phyloP scores from a whole-genome alignment of 805 yeast genomes.

The Yarrowia deformans region DNA sequence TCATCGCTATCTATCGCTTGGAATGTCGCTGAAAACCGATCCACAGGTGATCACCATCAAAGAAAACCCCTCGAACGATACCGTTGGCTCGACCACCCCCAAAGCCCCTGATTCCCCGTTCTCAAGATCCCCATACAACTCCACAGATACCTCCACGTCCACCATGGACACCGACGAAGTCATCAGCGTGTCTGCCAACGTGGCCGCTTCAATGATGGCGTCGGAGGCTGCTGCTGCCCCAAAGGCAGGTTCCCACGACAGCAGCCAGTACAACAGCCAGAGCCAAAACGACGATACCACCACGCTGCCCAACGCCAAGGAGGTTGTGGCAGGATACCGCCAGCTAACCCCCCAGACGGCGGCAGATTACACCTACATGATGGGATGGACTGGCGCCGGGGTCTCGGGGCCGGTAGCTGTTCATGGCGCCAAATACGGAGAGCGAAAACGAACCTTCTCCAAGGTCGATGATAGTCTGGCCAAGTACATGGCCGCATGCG shows the following conservation, averaged over 20 bases:
- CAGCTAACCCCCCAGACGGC: slow-evolving; percentile 29
- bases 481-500: not conserved
- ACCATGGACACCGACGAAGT: slow-evolving; percentile 19
- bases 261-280: slow-evolving; percentile 28
- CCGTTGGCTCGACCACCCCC: not conserved
- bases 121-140: slow-evolving; percentile 24
- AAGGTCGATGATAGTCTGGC: slow-evolving; percentile 1
- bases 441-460: slow-evolving; percentile 3
- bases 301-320: slow-evolving; percentile 11
- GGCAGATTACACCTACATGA: slow-evolving; percentile 24
- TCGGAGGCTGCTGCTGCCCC: too few species aligned
- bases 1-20: not conserved
- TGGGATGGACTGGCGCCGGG: slow-evolving; percentile 25
- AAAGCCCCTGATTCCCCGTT: slow-evolving; percentile 7
- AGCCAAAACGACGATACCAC: slow-evolving; percentile 27
- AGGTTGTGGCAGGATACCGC: slow-evolving; percentile 14
- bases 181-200: slow-evolving; percentile 6
- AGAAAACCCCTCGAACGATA: not conserved
- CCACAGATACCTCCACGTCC: slow-evolving; percentile 13
- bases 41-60: not conserved
- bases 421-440: not conserved
- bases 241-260: not conserved
- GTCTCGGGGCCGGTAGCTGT: slow-evolving; percentile 11
- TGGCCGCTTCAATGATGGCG: not conserved
- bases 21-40: slow-evolving; percentile 24